Conservation (phyloP, 2,329 filamentous ascomycete species). For the Neonectria punicea region DNA sequence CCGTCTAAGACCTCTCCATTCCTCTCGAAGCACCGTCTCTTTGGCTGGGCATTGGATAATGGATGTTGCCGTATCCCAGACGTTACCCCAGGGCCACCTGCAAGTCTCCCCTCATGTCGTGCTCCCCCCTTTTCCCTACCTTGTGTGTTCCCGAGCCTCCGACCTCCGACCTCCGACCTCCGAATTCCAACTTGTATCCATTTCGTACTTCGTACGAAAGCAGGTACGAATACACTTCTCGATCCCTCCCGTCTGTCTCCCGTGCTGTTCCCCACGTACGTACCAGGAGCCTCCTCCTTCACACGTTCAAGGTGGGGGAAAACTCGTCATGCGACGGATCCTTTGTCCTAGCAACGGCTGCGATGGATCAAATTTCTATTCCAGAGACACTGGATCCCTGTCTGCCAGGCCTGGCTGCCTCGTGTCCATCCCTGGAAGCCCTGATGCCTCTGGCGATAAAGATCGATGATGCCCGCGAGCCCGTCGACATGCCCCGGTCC, state of each 20-base stretch:
- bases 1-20: background rate
- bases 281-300: constrained; percentile 10
- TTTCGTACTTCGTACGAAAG: background rate
- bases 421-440: constrained; percentile 22
- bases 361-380: constrained; percentile 26
- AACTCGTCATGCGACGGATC: constrained; percentile 16
- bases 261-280: constrained; percentile 2
- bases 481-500: constrained; percentile 24
- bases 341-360: constrained; percentile 21
- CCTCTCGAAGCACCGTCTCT: constrained; percentile 4
- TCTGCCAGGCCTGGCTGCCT: constrained; percentile 19
- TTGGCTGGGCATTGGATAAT: constrained; percentile 14
- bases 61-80: constrained; percentile 8
- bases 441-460: constrained; percentile 22
- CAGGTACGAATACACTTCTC: constrained; percentile 19
- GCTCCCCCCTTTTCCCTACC: constrained; percentile 22
- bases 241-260: constrained; percentile 10
- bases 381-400: constrained; percentile 17
- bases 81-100: constrained; percentile 30
- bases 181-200: background rate
- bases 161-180: constrained; percentile 5
- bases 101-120: constrained; percentile 29
- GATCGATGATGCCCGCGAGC: constrained; percentile 24
- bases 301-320: constrained; percentile 19
- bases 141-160: constrained; percentile 20